Conservation (phyloP, 306 rosid species). For the Acacia acuminata region DNA sequence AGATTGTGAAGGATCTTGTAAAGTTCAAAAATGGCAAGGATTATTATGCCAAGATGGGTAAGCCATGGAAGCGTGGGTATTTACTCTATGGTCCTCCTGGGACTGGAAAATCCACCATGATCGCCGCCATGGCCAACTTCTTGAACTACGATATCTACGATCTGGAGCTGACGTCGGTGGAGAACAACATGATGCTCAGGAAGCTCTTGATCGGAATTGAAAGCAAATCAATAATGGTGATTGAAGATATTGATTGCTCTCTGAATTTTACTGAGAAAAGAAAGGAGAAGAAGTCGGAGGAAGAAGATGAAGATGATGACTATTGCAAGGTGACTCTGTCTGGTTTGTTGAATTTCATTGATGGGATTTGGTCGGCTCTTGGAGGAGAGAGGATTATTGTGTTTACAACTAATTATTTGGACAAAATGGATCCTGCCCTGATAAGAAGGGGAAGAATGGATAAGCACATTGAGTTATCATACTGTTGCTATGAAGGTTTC, state of each 20-base stretch:
- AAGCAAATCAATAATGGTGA: too few relatives aligned
- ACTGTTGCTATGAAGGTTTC: not conserved
- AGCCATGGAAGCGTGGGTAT: not conserved
- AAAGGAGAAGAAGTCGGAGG: not conserved
- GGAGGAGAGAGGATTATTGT: too few relatives aligned
- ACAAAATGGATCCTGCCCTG: too few relatives aligned
- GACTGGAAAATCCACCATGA: conserved; percentile 60
- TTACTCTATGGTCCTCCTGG: conserved; percentile 62
- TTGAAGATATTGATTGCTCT: too few relatives aligned
- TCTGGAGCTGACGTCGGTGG: conserved; percentile 42
- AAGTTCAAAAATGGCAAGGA: not conserved
- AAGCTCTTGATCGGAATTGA: too few relatives aligned
- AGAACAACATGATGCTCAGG: too few relatives aligned
- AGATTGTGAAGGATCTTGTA: not conserved
- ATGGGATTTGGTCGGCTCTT: conserved; percentile 64
- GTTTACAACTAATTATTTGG: too few relatives aligned
- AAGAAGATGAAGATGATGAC: conserved; percentile 10
- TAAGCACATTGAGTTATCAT: too few relatives aligned
- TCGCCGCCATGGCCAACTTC: conserved; percentile 59
- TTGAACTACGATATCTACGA: conserved; percentile 63
- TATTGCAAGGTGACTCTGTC: not conserved
- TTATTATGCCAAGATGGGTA: not conserved
- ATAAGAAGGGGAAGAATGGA: too few relatives aligned
- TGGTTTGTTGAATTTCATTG: not conserved
- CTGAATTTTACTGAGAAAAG: conserved; percentile 61